Percentiles rank a stretch among this genome's conserved stretches.
phyloP scores from a whole-genome alignment of 495 filamentous ascomycete species.

The Neurospora pannonica region DNA sequence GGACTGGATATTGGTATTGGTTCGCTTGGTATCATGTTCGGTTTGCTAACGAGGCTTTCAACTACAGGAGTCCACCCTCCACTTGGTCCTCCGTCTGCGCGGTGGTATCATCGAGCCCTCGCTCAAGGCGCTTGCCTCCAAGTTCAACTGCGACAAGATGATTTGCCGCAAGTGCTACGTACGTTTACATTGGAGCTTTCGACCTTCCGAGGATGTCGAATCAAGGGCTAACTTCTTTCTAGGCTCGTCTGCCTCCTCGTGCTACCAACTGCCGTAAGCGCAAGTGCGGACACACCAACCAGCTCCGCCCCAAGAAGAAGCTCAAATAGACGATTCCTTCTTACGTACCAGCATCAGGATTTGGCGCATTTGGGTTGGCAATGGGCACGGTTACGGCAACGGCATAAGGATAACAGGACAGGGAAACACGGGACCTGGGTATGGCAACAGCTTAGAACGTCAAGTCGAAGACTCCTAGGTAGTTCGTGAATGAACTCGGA shows the following conservation, averaged over 20 bases:
- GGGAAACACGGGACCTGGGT: neutral
- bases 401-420: neutral
- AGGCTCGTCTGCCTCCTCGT: slow-evolving; percentile 94
- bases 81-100: slow-evolving; percentile 97
- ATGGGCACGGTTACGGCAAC: neutral
- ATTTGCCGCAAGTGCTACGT: slow-evolving; percentile 99
- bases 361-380: slow-evolving; percentile 28
- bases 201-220: neutral
- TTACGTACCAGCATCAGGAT: slow-evolving; percentile 21
- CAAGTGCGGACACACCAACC: slow-evolving; percentile 99
- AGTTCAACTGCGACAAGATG: slow-evolving; percentile 99
- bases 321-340: slow-evolving; percentile 64
- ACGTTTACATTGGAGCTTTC: slow-evolving; percentile 27
- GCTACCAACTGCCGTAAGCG: slow-evolving; percentile 99
- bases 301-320: slow-evolving; percentile 99
- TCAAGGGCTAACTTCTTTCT: slow-evolving; percentile 11
- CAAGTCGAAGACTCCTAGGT: neutral
- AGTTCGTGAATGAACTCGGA: neutral
- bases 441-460: neutral
- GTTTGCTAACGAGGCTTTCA: slow-evolving; percentile 4
- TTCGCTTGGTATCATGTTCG: neutral
- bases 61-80: slow-evolving; percentile 89
- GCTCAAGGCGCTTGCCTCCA: slow-evolving; percentile 93
- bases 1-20: neutral
- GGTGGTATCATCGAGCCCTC: slow-evolving; percentile 99